Evolutionary conservation across 2,329 filamentous ascomycete species (phyloP), one percentile per base, ranked within the genome.

Genomic region (Monilinia laxa): DNA sequence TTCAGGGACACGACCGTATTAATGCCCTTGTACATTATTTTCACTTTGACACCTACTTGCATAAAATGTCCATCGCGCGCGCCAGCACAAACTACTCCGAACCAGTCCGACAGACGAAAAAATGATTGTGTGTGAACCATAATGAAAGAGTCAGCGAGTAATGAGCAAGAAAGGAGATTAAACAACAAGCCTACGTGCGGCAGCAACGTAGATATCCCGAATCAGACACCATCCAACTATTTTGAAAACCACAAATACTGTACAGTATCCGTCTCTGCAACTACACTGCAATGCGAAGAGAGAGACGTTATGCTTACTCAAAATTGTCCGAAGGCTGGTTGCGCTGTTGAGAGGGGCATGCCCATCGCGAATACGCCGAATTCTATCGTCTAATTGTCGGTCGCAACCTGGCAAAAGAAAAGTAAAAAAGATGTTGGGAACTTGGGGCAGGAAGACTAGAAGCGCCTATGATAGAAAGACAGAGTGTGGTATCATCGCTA

Each of bases 221-320:
- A 28, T 31, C 42, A 59, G 54, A 59, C 52, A 59, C 31, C 54
- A 54, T 38, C 49, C 60, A 65, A 65, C 63, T 38, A 31, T 23
- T 42, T 59, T 59, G 11, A 28, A 57, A 58, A 38, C 12, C 25
- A 59, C 54, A 40, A 65, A 18, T 59, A 49, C 28, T 28, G 7
- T 59, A 59, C 42, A 53, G 52, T 49, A 64, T 40, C 62, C 51
- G 58, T 20, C 28, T 38, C 58, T 60, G 58, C 45, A 4, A 49
- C 38, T 16, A 11, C 25, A 25, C 63, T 59, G 63, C 63, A 59
- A 52, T 58, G 54, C 53, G 62, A 65, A 65, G 53, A 28, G 40
- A 65, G 58, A 65, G 42, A 28, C 54, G 54, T 65, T 65, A 59
- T 59, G 63, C 63, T 59, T 52, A 59, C 58, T 52, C 51, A 35